Percentiles rank a stretch among this genome's conserved stretches.
Conservation (phyloP, 140 eudicot genomes). For the Oenanthe javanica region DNA sequence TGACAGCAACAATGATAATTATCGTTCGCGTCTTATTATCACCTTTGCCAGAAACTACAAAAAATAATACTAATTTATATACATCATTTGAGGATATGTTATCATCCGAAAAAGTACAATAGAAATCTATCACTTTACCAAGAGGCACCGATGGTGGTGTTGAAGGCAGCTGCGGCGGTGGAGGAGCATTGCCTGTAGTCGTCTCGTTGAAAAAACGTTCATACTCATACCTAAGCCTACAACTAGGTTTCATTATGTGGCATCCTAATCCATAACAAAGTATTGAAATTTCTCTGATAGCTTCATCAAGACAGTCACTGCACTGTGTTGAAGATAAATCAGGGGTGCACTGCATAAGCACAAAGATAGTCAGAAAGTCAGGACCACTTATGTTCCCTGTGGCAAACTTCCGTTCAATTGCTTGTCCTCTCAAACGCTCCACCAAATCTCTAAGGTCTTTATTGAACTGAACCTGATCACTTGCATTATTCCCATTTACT, state of each 20-base stretch:
- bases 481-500: background rate
- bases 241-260: conserved; percentile 17
- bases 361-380: conserved; percentile 12
- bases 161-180: conserved; percentile 1
- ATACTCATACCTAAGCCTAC: conserved; percentile 21
- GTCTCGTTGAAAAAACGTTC: conserved; percentile 7
- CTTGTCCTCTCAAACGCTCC: conserved; percentile 1
- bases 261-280: background rate
- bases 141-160: too few relatives aligned
- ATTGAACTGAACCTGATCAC: conserved; percentile 3
- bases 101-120: too few relatives aligned
- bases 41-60: conserved; percentile 3
- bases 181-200: background rate
- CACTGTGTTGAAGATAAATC: conserved; percentile 27
- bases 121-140: too few relatives aligned
- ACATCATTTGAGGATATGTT: too few relatives aligned
- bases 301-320: conserved; percentile 11
- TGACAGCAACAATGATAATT: conserved; percentile 12
- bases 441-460: conserved; percentile 5
- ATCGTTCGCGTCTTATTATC: background rate
- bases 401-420: conserved; percentile 24
- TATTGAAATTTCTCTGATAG: background rate
- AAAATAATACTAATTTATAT: too few relatives aligned
- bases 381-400: conserved; percentile 4
- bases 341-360: conserved; percentile 37